Percentiles rank a stretch among this genome's conserved stretches.
These are phyloP conservation scores for Globisporangium megalacanthum DNA, from an alignment of 352 stramenopile species.

Conservation along the genomic window DNA sequence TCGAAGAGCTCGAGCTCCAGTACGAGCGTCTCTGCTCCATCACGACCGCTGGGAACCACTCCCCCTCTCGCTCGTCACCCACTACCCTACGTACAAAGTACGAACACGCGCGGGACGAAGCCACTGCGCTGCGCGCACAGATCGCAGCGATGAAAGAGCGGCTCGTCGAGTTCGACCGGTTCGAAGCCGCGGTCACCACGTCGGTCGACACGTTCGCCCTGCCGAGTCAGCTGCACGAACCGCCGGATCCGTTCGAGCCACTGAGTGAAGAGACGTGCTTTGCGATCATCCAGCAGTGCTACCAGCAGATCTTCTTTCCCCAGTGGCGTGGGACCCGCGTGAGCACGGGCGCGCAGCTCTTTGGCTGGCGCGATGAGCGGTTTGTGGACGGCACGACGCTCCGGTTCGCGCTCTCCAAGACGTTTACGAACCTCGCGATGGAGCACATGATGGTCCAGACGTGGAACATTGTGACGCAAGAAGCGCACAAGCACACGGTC, in stretches of 20 bases:
- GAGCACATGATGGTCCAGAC: constrained; percentile 39
- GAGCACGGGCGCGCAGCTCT: constrained; percentile 36
- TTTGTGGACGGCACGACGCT: constrained; percentile 42
- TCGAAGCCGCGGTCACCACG: constrained; percentile 29
- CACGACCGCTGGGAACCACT: constrained; percentile 12
- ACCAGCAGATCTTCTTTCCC: constrained; percentile 40
- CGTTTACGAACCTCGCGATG: constrained; percentile 19
- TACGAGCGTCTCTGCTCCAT: constrained; percentile 20
- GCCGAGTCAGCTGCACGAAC: constrained; percentile 4
- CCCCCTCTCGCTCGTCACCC: not conserved
- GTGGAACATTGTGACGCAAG: constrained; percentile 47
- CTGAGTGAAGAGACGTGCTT: constrained; percentile 29
- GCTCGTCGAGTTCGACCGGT: constrained; percentile 30
- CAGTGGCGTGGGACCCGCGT: constrained; percentile 31
- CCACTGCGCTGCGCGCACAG: constrained; percentile 24
- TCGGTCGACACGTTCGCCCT: constrained; percentile 27
- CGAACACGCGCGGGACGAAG: constrained; percentile 21
- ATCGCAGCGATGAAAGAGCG: constrained; percentile 32
- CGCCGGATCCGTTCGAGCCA: constrained; percentile 5
- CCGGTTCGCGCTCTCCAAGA: constrained; percentile 39
- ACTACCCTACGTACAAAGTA: constrained; percentile 24
- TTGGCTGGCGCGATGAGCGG: constrained; percentile 46
- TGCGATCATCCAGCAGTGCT: constrained; percentile 46
- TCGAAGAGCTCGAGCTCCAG: constrained; percentile 23
- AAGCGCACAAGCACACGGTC: constrained; percentile 46